phyloP scores from a whole-genome alignment of 495 filamentous ascomycete species.

The Neurospora sp. region DNA sequence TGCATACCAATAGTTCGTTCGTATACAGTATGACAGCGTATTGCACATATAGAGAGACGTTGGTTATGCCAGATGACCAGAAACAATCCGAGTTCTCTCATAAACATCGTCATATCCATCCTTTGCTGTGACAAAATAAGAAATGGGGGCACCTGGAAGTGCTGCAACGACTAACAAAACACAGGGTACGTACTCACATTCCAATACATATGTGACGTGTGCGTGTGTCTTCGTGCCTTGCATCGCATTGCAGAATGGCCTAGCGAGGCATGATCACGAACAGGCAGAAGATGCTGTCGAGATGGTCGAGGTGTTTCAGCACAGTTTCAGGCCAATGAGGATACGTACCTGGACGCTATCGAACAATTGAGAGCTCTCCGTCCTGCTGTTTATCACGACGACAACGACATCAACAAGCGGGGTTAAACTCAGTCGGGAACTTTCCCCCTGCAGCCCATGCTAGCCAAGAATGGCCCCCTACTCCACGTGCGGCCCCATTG shows the following conservation, averaged over 20 bases:
- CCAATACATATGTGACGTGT: neutral
- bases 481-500: neutral
- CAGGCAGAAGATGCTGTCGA: neutral
- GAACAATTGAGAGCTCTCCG: neutral
- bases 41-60: neutral
- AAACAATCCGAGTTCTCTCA: neutral
- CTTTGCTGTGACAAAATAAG: neutral
- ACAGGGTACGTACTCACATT: neutral
- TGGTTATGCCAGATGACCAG: neutral
- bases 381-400: neutral
- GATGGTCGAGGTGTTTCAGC: neutral
- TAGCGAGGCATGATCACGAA: neutral
- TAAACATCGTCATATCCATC: neutral
- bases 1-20: neutral
- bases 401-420: neutral
- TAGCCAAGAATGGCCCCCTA: neutral
- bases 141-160: neutral
- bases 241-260: neutral
- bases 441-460: neutral
- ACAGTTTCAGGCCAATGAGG: neutral
- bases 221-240: neutral
- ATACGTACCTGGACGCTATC: neutral
- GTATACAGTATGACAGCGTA: neutral
- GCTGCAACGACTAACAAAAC: neutral
- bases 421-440: neutral